Percentiles rank a stretch among this genome's conserved stretches.
These are phyloP conservation scores for Plantago ovata DNA, from an alignment of 257 asterid genomes.

Conservation along the genomic window DNA sequence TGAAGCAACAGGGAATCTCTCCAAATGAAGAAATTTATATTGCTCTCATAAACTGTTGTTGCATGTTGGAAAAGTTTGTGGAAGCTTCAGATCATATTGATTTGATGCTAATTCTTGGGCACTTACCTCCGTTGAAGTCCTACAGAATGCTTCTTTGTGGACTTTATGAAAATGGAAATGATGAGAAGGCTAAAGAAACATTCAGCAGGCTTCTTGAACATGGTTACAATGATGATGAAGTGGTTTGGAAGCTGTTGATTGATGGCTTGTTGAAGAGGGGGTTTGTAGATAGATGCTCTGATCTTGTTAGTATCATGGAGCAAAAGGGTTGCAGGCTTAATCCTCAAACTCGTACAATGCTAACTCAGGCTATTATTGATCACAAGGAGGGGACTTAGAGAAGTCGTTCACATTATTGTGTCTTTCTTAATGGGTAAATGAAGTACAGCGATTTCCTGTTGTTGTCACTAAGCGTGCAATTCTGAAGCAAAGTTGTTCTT, in stretches of 20 bases:
- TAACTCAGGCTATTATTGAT: constrained; percentile 37
- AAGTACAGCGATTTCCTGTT: neutral
- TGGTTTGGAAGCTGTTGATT: constrained; percentile 51
- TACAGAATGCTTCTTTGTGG: constrained; percentile 45
- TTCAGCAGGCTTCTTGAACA: constrained; percentile 33
- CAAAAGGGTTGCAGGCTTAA: constrained; percentile 35
- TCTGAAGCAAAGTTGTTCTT: neutral
- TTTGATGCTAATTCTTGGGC: constrained; percentile 28
- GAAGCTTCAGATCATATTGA: constrained; percentile 36
- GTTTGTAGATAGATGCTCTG: constrained; percentile 36
- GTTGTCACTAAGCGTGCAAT: too few species aligned
- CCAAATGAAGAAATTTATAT: constrained; percentile 38
- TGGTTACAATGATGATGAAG: constrained; percentile 54
- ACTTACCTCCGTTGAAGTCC: constrained; percentile 35
- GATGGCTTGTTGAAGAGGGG: constrained; percentile 49
- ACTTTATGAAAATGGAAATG: constrained; percentile 35
- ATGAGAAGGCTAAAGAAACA: constrained; percentile 32
- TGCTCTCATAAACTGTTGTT: constrained; percentile 34
- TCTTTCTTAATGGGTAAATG: neutral
- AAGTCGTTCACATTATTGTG: too few species aligned
- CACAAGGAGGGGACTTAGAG: constrained; percentile 13
- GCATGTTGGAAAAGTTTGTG: constrained; percentile 38
- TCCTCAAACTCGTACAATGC: constrained; percentile 39
- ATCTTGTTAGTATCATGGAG: constrained; percentile 42
- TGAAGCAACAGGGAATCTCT: constrained; percentile 29